Evolutionary conservation across 2,329 filamentous ascomycete species (phyloP), one percentile per base, ranked within the genome.

Genomic region (Acarospora socialis): DNA sequence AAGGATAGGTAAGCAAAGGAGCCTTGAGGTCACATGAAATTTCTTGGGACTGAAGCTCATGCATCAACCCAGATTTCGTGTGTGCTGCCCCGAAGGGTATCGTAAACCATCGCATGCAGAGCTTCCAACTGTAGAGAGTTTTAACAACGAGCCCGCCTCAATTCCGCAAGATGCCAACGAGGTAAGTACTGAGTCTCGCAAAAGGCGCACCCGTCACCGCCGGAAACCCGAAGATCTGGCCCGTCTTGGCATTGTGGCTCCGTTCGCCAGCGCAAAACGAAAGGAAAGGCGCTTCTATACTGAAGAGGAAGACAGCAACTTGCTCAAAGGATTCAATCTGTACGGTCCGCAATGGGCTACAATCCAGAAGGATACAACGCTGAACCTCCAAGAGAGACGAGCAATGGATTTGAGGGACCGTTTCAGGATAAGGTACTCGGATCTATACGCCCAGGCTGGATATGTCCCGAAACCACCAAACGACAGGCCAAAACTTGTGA

Each of bases 401-500:
- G 57, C 67, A 10, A 73, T 69, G 2, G 72, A 77, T 43, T 46
- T 77, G 9, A 60, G 73, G 19, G 73, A 77, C 46, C 65, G 71
- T 3, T 72, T 77, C 40, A 60, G 72, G 10, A 72, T 68, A 5
- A 61, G 63, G 19, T 76, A 66, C 41, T 69, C 71, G 1, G 60
- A 71, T 18, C 56, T 63, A 12, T 77, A 73, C 44, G 59, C 58
- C 8, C 52, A 57, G 32, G 56, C 58, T n/a, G 63, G 63, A 4
- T 54, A 56, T 28, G 40, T 39, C 14, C 44, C 44, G 14, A 26
- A 25, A 10, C n/a, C n/a, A n/a, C n/a, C n/a, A n/a, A n/a, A n/a
- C n/a, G n/a, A n/a, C n/a, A n/a, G n/a, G n/a, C n/a, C n/a, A n/a
- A n/a, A n/a, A n/a, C n/a, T n/a, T n/a, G n/a, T n/a, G n/a, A n/a